These are phyloP conservation scores for Saccharomyces cerevisiae DNA, from an alignment of 805 yeast genomes.

Conservation along the genomic window DNA sequence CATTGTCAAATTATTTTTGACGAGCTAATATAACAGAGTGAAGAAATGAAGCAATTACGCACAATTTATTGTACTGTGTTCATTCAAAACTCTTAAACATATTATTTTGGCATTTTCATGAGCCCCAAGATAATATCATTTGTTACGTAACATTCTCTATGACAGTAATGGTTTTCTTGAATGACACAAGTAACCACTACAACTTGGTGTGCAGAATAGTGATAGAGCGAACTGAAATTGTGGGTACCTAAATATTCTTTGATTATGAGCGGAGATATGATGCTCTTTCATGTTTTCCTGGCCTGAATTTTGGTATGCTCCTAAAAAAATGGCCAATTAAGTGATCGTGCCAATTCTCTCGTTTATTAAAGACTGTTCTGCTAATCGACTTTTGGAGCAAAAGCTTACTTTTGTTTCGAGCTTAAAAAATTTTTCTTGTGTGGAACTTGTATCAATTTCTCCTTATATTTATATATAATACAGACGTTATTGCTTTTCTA, in stretches of 20 bases:
- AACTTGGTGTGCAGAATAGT: neutral
- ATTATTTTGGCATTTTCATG: neutral
- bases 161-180: neutral
- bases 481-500: no score
- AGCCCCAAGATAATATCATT: neutral
- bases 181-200: neutral
- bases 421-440: no score
- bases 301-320: neutral
- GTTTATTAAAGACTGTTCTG: no score
- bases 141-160: neutral
- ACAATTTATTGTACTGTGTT: neutral
- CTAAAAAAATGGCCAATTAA: no score
- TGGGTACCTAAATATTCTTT: neutral
- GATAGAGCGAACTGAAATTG: neutral
- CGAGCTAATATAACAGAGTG: neutral
- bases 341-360: no score
- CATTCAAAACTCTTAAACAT: neutral
- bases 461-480: no score
- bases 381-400: no score
- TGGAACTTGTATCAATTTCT: no score
- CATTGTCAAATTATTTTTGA: constrained; percentile 8
- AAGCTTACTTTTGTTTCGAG: no score
- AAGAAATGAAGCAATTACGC: neutral
- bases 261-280: neutral
- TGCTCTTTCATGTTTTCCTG: neutral